These are phyloP conservation scores for Xylariaceae sp. DNA, from an alignment of 2,329 filamentous ascomycete species.

Conservation along the genomic window DNA sequence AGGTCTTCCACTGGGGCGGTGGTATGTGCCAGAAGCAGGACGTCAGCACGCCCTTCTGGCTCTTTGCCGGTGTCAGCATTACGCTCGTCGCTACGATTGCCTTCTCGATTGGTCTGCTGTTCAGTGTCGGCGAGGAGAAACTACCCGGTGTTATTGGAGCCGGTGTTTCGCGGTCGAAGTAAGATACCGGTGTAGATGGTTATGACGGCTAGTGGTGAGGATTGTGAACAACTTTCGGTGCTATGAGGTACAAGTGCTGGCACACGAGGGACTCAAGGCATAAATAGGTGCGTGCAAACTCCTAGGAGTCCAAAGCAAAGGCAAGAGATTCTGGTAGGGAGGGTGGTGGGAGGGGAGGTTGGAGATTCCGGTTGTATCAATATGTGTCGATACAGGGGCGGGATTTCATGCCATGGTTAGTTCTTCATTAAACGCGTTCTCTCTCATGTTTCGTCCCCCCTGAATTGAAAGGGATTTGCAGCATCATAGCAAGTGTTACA, in stretches of 20 bases:
- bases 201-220: not conserved
- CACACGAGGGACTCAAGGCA: not conserved
- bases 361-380: conserved; percentile 18
- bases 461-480: conserved; percentile 16
- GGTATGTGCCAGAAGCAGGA: conserved; percentile 87
- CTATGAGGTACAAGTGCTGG: not conserved
- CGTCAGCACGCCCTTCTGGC: conserved; percentile 81
- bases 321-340: not conserved
- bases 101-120: conserved; percentile 72
- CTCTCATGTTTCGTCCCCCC: not conserved
- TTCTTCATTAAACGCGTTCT: conserved; percentile 5
- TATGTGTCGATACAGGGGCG: conserved; percentile 18
- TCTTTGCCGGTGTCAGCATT: conserved; percentile 72
- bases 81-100: conserved; percentile 61
- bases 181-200: conserved; percentile 14
- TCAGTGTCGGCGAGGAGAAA: conserved; percentile 77
- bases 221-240: not conserved
- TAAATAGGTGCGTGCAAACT: not conserved
- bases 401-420: conserved; percentile 1
- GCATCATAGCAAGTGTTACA: conserved; percentile 16
- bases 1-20: conserved; percentile 71
- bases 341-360: not conserved
- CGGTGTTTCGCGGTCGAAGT: conserved; percentile 70
- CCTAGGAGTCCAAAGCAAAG: not conserved
- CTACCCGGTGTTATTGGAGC: conserved; percentile 94